Conservation (phyloP, 2,329 filamentous ascomycete species). For the Dactylellina cionopaga region DNA sequence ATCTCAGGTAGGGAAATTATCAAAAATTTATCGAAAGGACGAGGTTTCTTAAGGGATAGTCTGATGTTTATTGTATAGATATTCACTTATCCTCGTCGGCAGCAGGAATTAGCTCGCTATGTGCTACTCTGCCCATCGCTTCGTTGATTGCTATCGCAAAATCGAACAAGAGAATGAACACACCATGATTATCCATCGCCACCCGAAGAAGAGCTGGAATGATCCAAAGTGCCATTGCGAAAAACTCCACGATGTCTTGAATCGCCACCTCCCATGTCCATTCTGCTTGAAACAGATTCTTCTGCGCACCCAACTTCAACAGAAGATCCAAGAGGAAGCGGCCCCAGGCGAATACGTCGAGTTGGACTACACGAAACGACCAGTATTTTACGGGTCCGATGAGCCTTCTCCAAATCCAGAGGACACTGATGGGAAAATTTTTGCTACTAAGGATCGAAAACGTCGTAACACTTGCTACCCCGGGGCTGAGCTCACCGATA, state of each 20-base stretch:
- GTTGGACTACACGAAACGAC: constrained; percentile 9
- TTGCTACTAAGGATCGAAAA: neutral
- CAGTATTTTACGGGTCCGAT: constrained; percentile 18
- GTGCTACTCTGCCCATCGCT: constrained; percentile 26
- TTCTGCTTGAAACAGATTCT: constrained; percentile 18
- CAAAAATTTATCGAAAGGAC: no score
- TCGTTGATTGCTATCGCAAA: constrained; percentile 7
- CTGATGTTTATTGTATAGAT: no score
- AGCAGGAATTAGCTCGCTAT: no score
- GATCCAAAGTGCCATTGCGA: constrained; percentile 8
- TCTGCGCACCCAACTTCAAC: constrained; percentile 9
- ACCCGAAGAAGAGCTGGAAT: constrained; percentile 5
- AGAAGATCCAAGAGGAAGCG: neutral
- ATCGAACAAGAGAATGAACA: constrained; percentile 10
- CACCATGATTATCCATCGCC: constrained; percentile 8
- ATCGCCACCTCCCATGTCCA: constrained; percentile 13
- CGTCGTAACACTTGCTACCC: neutral
- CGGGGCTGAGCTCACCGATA: no score
- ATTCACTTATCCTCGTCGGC: no score
- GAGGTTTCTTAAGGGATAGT: no score
- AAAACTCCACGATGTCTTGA: neutral
- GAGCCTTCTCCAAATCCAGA: constrained; percentile 1
- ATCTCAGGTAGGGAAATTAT: no score
- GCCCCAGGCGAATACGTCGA: neutral
- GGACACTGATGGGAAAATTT: neutral